Evolutionary conservation across 768 basidiomycete genomes (phyloP).

Genomic region (Psilocybe azurescens): DNA sequence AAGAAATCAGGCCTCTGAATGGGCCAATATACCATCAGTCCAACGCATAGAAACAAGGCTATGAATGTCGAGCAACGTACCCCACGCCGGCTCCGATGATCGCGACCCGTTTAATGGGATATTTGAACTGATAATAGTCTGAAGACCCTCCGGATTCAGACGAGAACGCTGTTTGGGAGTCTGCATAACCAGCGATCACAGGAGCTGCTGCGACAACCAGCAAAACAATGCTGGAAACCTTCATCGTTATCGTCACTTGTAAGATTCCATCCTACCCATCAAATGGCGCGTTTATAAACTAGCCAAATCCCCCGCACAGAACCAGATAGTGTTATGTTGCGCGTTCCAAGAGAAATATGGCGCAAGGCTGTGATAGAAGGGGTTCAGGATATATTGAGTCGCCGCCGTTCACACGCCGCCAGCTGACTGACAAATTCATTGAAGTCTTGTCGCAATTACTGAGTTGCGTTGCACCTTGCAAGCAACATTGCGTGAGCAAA

Average conservation of each 20-base stretch:
- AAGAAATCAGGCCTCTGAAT: slow-evolving; percentile 40
- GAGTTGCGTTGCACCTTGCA: not conserved
- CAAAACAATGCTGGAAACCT: slow-evolving; percentile 5
- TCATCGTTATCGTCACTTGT: slow-evolving; percentile 3
- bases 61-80: slow-evolving; percentile 24
- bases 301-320: slow-evolving; percentile 2
- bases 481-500: not conserved
- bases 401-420: not conserved
- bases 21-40: not conserved
- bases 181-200: slow-evolving; percentile 7
- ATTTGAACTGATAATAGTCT: slow-evolving; percentile 38
- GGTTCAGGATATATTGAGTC: not conserved
- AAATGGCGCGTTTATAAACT: not conserved
- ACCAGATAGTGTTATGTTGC: slow-evolving; percentile 10
- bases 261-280: not conserved
- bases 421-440: too few relatives aligned
- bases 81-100: slow-evolving; percentile 47
- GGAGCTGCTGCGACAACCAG: slow-evolving; percentile 5
- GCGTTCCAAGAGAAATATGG: slow-evolving; percentile 20
- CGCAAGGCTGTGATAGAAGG: slow-evolving; percentile 10
- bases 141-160: slow-evolving; percentile 1
- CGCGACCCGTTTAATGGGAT: slow-evolving; percentile 42
- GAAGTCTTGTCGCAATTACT: not conserved
- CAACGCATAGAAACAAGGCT: not conserved
- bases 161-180: slow-evolving; percentile 5